These are phyloP conservation scores for Aspergillus thermomutatus DNA, from an alignment of 2,329 filamentous ascomycete species.

Conservation along the genomic window DNA sequence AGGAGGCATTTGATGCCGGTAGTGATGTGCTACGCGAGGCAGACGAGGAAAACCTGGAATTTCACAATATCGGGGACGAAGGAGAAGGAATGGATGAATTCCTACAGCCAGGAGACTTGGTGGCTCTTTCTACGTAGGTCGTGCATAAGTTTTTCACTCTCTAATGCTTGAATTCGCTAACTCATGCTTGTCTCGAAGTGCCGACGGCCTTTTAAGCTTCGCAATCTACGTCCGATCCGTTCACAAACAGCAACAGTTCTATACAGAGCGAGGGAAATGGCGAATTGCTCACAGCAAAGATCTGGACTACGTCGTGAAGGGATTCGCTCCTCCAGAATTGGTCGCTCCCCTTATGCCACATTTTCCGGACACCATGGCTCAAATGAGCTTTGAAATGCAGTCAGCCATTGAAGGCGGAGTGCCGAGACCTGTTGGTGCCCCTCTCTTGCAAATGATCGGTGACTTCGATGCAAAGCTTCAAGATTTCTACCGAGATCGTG, in stretches of 20 bases:
- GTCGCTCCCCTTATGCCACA: conserved; percentile 49
- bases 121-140: conserved; percentile 33
- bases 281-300: conserved; percentile 33
- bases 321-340: conserved; percentile 45
- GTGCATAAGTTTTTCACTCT: no score
- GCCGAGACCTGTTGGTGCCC: conserved; percentile 35
- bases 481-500: conserved; percentile 34
- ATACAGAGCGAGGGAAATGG: conserved; percentile 43
- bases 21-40: conserved; percentile 22
- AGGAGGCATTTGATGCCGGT: conserved; percentile 24
- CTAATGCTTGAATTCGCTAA: neutral
- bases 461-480: conserved; percentile 32
- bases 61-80: conserved; percentile 26
- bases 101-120: conserved; percentile 41
- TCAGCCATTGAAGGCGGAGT: conserved; percentile 40
- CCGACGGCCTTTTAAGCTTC: conserved; percentile 27
- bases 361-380: conserved; percentile 42
- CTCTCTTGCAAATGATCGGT: conserved; percentile 33
- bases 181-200: conserved; percentile 8
- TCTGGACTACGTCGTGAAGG: conserved; percentile 49
- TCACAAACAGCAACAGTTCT: conserved; percentile 42
- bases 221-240: conserved; percentile 42
- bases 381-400: conserved; percentile 30
- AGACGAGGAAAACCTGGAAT: conserved; percentile 25
- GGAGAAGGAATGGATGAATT: conserved; percentile 26